These are phyloP conservation scores for Monoraphidium neglectum DNA, from an alignment of 139 green algal genomes.

Conservation along the genomic window DNA sequence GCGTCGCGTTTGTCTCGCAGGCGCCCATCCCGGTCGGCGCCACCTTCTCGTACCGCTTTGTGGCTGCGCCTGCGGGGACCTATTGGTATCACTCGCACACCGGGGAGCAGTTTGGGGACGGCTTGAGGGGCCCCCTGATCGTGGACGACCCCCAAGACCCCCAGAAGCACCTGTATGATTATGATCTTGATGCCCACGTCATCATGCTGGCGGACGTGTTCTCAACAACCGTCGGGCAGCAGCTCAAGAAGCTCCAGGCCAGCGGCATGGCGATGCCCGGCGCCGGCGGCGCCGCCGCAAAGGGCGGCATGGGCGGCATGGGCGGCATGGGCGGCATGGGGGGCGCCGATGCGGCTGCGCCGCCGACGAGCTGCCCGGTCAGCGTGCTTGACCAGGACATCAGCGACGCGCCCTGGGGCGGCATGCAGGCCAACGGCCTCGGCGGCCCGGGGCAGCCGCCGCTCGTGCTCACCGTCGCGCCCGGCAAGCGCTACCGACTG, in stretches of 20 bases:
- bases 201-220: slow-evolving; percentile 15
- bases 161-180: neutral
- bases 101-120: slow-evolving; percentile 14
- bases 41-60: slow-evolving; percentile 23
- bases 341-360: neutral
- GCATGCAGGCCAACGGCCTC: slow-evolving; percentile 15
- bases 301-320: neutral
- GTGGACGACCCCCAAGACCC: slow-evolving; percentile 5
- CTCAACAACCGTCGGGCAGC: neutral
- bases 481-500: slow-evolving; percentile 8
- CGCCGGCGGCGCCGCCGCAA: neutral
- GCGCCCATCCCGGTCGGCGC: slow-evolving; percentile 9
- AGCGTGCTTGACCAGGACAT: neutral
- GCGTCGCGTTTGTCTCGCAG: slow-evolving; percentile 14
- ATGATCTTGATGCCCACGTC: slow-evolving; percentile 5
- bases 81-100: slow-evolving; percentile 22
- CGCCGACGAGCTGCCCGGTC: neutral
- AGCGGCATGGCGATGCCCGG: neutral
- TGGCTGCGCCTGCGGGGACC: slow-evolving; percentile 1
- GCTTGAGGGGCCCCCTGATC: slow-evolving; percentile 14
- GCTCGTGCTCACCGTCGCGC: neutral
- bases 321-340: neutral
- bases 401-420: neutral
- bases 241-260: neutral
- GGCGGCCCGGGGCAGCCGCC: neutral